A percentile compares a stretch with the other conserved stretches of the same genome.
Evolutionary conservation across 331 rosid genomes (phyloP).

Genomic region (Quercus lobata): DNA sequence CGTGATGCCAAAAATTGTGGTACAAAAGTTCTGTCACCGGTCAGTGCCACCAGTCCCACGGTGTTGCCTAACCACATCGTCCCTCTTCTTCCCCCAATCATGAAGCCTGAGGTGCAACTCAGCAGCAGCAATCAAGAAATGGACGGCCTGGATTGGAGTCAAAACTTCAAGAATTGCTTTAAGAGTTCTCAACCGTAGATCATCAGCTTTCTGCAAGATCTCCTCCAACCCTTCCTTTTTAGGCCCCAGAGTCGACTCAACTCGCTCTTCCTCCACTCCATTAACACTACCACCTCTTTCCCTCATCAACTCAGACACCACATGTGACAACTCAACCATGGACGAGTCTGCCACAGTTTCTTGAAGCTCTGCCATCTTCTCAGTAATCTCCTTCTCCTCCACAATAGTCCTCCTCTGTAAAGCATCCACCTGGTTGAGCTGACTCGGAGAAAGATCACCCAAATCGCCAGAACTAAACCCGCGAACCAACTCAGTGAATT

Average conservation of each 20-base stretch:
- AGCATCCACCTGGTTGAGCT: slow-evolving; percentile 33
- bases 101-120: slow-evolving; percentile 61
- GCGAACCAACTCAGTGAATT: slow-evolving; percentile 11
- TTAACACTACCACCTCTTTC: not conserved
- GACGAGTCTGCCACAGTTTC: slow-evolving; percentile 46
- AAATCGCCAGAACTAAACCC: slow-evolving; percentile 40
- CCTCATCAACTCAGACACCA: slow-evolving; percentile 25
- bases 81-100: slow-evolving; percentile 59
- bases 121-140: slow-evolving; percentile 63
- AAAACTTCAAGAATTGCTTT: slow-evolving; percentile 22
- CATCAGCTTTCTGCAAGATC: slow-evolving; percentile 45
- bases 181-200: slow-evolving; percentile 43
- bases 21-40: no score
- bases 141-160: slow-evolving; percentile 36
- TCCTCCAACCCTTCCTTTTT: slow-evolving; percentile 37
- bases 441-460: slow-evolving; percentile 39
- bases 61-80: not conserved
- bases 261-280: slow-evolving; percentile 14
- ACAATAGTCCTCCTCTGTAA: slow-evolving; percentile 34
- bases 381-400: slow-evolving; percentile 45
- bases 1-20: no score
- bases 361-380: slow-evolving; percentile 51
- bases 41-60: no score
- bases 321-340: slow-evolving; percentile 44
- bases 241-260: slow-evolving; percentile 32